These are phyloP conservation scores for Physaria fendleri DNA, from an alignment of 345 rosid genomes.

Conservation along the genomic window DNA sequence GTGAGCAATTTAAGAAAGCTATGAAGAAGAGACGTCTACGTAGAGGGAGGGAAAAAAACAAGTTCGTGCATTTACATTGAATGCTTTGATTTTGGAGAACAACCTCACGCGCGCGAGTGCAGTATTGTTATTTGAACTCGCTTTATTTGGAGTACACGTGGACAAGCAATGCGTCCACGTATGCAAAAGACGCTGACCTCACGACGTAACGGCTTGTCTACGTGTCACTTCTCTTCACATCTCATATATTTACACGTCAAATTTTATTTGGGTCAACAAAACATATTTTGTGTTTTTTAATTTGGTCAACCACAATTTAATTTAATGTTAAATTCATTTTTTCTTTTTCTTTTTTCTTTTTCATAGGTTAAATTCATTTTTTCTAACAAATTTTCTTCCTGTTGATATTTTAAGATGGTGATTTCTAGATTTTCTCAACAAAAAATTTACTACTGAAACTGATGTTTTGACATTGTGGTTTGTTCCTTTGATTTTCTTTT, in stretches of 20 bases:
- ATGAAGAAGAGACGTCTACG: not conserved
- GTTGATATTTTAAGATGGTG: no score
- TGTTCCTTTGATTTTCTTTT: no score
- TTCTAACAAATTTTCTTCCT: no score
- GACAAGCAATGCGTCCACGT: conserved; percentile 4
- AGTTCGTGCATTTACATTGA: conserved; percentile 6
- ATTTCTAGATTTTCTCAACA: no score
- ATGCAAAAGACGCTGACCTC: not conserved
- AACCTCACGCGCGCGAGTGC: conserved; percentile 7
- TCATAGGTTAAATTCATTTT: no score
- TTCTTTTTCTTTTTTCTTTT: no score
- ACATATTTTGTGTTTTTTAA: no score
- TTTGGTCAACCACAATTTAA: no score
- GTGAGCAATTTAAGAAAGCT: conserved; percentile 45
- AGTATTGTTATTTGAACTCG: not conserved
- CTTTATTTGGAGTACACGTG: not conserved
- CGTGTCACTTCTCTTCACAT: conserved; percentile 15
- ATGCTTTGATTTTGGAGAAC: not conserved
- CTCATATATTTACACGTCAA: not conserved
- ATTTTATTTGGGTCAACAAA: no score
- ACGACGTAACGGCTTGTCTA: conserved; percentile 1
- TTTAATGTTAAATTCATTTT: no score
- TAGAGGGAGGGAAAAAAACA: conserved; percentile 4
- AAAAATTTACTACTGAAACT: no score
- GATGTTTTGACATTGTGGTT: no score